These are phyloP conservation scores for Aspergillus indologenus DNA, from an alignment of 495 filamentous ascomycete genomes.

Conservation along the genomic window DNA sequence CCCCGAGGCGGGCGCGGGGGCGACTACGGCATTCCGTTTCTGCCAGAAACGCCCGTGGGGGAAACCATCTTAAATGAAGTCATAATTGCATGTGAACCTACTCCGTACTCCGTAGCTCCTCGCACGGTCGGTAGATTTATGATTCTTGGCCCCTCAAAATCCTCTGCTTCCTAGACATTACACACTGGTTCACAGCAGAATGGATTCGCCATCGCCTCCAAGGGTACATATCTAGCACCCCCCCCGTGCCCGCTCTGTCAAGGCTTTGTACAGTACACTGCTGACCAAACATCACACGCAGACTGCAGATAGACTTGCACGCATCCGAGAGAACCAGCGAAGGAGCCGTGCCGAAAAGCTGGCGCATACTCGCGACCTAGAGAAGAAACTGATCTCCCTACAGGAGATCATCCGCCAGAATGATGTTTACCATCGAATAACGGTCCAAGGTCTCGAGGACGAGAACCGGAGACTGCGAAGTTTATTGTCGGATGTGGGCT, in stretches of 20 bases:
- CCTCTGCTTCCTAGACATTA: no score
- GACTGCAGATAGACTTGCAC: conserved; percentile 37
- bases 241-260: neutral
- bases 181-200: no score
- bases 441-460: conserved; percentile 35
- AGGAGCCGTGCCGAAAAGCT: conserved; percentile 72
- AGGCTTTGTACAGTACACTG: neutral
- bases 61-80: no score
- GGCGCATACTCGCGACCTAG: conserved; percentile 70
- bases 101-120: no score
- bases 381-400: conserved; percentile 57
- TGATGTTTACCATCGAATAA: conserved; percentile 38
- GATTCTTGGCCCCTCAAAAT: no score
- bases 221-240: no score
- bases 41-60: neutral
- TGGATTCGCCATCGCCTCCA: no score
- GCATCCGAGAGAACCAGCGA: conserved; percentile 76
- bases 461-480: conserved; percentile 36
- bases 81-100: neutral
- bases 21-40: neutral
- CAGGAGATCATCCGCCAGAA: conserved; percentile 43
- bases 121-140: no score
- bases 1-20: conserved; percentile 1
- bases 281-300: conserved; percentile 21
- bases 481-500: conserved; percentile 28